Percentiles rank a stretch among this genome's conserved stretches.
Conservation (phyloP, 345 rosid genomes). For the Ailanthus altissimus region DNA sequence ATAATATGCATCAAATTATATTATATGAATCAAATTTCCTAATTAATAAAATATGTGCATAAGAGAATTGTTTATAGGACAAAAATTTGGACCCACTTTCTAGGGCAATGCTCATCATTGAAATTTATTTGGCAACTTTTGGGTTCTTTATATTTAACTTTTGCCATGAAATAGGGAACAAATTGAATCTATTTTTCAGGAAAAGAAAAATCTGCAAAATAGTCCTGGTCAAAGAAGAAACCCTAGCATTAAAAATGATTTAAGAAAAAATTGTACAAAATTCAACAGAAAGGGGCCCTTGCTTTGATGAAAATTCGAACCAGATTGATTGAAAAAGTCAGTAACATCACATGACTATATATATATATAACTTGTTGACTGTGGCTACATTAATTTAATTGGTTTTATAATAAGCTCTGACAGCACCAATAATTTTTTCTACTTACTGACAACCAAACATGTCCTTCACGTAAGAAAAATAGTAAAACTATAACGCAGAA, state of each 20-base stretch:
- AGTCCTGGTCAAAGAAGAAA: slow-evolving; percentile 8
- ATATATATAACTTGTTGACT: slow-evolving; percentile 1
- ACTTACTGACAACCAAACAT: slow-evolving; percentile 9
- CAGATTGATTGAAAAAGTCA: neutral
- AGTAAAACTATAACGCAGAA: neutral
- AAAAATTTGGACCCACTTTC: slow-evolving; percentile 4
- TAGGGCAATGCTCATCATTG: slow-evolving; percentile 17
- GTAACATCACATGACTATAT: slow-evolving; percentile 3
- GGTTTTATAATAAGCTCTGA: neutral
- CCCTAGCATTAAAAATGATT: neutral
- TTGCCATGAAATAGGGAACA: slow-evolving; percentile 24
- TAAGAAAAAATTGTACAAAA: neutral
- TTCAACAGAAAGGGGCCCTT: slow-evolving; percentile 13
- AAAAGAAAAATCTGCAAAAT: neutral
- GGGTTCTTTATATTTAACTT: slow-evolving; percentile 4
- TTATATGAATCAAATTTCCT: neutral
- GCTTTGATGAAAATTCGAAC: neutral
- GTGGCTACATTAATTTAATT: neutral
- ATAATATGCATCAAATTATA: neutral
- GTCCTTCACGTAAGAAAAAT: neutral
- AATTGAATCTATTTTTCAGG: slow-evolving; percentile 3
- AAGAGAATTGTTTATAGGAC: neutral
- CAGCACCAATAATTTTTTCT: neutral
- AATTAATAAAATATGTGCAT: neutral
- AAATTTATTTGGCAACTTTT: neutral